These are phyloP conservation scores for Dalechampia spathulata DNA, from an alignment of 441 rosid species.

Conservation along the genomic window DNA sequence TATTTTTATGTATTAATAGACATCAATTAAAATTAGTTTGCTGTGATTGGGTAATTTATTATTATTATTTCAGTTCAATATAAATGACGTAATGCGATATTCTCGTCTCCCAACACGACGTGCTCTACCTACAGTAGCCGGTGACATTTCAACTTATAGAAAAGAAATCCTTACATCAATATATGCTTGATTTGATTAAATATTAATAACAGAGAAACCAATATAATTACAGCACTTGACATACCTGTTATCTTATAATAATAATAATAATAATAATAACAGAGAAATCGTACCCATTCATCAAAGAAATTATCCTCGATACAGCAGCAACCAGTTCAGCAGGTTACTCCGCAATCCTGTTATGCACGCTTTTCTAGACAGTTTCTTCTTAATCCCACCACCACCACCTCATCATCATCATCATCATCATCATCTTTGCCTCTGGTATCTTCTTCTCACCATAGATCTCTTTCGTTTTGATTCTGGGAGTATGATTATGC, in stretches of 20 bases:
- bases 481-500: conserved; percentile 11
- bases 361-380: conserved; percentile 16
- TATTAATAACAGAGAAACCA: too few species aligned
- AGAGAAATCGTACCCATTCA: too few species aligned
- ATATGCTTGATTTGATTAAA: too few species aligned
- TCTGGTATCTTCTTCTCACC: conserved; percentile 2
- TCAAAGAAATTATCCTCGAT: too few species aligned
- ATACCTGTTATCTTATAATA: too few species aligned
- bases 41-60: too few species aligned
- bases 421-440: conserved; percentile 18
- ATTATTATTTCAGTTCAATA: too few species aligned
- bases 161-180: too few species aligned
- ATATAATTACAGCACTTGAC: too few species aligned
- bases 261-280: too few species aligned
- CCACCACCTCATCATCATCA: not conserved
- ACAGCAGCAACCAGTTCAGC: conserved; percentile 30
- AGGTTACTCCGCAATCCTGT: conserved; percentile 23
- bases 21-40: too few species aligned
- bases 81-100: not conserved
- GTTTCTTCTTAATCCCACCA: not conserved
- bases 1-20: too few species aligned
- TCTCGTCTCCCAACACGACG: not conserved
- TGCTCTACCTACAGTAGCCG: conserved; percentile 28
- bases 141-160: conserved; percentile 19
- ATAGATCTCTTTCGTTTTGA: conserved; percentile 23